Conservation (phyloP, 2,329 filamentous ascomycete species). For the Fusarium floridanum region DNA sequence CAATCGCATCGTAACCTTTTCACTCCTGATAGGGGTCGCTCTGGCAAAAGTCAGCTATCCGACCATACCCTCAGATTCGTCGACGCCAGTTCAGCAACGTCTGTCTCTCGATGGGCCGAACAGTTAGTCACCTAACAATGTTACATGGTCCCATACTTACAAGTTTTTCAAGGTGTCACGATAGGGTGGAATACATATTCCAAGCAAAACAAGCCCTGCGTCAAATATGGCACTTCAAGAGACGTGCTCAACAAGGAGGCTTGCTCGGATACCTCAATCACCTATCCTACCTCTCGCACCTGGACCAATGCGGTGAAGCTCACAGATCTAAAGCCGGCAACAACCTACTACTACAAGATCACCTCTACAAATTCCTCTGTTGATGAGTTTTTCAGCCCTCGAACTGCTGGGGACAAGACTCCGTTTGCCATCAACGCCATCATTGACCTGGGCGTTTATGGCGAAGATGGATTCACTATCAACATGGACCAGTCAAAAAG, state of each 20-base stretch:
- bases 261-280: conserved; percentile 18
- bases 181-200: conserved; percentile 30
- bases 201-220: conserved; percentile 19
- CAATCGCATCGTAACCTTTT: not conserved
- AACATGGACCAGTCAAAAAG: conserved; percentile 22
- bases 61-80: conserved; percentile 14
- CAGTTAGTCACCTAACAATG: not conserved
- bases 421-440: conserved; percentile 29
- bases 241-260: conserved; percentile 13
- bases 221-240: conserved; percentile 17
- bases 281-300: conserved; percentile 29
- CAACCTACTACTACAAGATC: conserved; percentile 27
- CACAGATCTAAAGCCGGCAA: conserved; percentile 7
- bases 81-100: conserved; percentile 27
- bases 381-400: conserved; percentile 22
- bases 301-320: conserved; percentile 23
- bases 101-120: conserved; percentile 12
- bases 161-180: conserved; percentile 2
- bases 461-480: conserved; percentile 27
- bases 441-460: conserved; percentile 30
- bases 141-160: accelerated
- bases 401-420: conserved; percentile 16
- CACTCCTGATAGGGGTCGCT: not conserved
- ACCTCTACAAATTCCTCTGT: not conserved
- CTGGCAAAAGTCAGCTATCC: conserved; percentile 14